A percentile compares a stretch with the other conserved stretches of the same genome.
Evolutionary conservation across 2,329 filamentous ascomycete genomes (phyloP).

Genomic region (Tolypocladium amazonense): DNA sequence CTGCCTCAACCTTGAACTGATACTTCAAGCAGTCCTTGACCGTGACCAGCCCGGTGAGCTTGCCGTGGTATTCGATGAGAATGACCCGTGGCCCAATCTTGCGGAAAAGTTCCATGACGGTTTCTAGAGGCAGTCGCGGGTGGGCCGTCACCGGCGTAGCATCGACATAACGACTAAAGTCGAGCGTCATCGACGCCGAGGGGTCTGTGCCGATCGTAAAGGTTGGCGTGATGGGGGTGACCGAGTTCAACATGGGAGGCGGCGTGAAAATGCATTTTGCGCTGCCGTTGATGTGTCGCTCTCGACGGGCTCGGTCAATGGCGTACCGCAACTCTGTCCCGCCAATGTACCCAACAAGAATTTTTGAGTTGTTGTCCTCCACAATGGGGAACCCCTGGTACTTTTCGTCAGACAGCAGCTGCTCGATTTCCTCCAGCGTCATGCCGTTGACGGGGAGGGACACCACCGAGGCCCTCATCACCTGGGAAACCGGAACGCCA

Average conservation of each 20-base stretch:
- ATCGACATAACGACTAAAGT: constrained; percentile 84
- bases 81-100: constrained; percentile 95
- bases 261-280: constrained; percentile 67
- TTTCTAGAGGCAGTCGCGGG: constrained; percentile 83
- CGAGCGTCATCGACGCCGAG: constrained; percentile 48
- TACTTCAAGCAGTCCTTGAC: constrained; percentile 97
- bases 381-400: constrained; percentile 93
- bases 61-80: constrained; percentile 80
- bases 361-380: constrained; percentile 58
- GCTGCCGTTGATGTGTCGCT: constrained; percentile 49
- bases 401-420: constrained; percentile 62
- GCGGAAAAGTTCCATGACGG: constrained; percentile 96
- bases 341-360: constrained; percentile 83
- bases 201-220: constrained; percentile 48
- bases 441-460: constrained; percentile 66
- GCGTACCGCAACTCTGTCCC: constrained; percentile 87
- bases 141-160: constrained; percentile 84
- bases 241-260: constrained; percentile 19
- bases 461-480: constrained; percentile 72
- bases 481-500: constrained; percentile 82
- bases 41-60: constrained; percentile 75
- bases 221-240: constrained; percentile 29
- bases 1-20: constrained; percentile 89
- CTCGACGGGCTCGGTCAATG: constrained; percentile 65
- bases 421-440: constrained; percentile 65